These are phyloP conservation scores for Neopestalotiopsis rosae DNA, from an alignment of 2,329 filamentous ascomycete species.

Conservation along the genomic window DNA sequence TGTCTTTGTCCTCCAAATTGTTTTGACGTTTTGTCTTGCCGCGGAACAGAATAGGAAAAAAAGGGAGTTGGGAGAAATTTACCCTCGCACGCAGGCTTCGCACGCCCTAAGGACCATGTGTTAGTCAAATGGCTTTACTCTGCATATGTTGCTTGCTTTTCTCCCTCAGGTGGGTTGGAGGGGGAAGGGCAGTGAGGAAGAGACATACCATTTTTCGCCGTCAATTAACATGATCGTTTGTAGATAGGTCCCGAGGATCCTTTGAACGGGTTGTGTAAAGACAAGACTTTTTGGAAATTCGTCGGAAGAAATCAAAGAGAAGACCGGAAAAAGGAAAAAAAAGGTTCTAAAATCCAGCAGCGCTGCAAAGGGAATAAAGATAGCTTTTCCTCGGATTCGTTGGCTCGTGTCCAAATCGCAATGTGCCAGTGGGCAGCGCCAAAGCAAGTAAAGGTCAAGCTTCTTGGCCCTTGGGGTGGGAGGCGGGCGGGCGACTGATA, in stretches of 20 bases:
- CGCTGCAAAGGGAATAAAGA: neutral
- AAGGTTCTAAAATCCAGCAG: neutral
- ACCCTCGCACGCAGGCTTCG: constrained; percentile 90
- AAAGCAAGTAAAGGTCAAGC: neutral
- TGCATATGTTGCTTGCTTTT: neutral
- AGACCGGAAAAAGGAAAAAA: constrained; percentile 6
- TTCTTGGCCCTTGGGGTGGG: neutral
- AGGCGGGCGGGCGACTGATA: constrained; percentile 17
- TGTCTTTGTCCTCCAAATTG: neutral
- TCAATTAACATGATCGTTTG: constrained; percentile 74
- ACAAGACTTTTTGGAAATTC: neutral
- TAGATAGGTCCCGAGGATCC: neutral
- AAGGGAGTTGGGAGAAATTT: neutral
- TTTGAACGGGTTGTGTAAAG: neutral
- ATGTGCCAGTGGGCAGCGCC: constrained; percentile 1
- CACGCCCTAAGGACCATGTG: constrained; percentile 62
- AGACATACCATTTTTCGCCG: constrained; percentile 81
- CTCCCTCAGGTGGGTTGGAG: neutral
- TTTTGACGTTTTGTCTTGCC: neutral
- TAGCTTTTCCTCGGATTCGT: constrained; percentile 1
- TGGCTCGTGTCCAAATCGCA: constrained; percentile 8
- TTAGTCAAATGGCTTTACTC: constrained; percentile 3
- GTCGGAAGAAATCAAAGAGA: neutral
- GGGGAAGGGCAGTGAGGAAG: neutral
- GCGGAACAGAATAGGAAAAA: neutral